Percentiles rank a stretch among this genome's conserved stretches.
Conservation (phyloP, 768 basidiomycete genomes). For the Leccinum subtestaceum region DNA sequence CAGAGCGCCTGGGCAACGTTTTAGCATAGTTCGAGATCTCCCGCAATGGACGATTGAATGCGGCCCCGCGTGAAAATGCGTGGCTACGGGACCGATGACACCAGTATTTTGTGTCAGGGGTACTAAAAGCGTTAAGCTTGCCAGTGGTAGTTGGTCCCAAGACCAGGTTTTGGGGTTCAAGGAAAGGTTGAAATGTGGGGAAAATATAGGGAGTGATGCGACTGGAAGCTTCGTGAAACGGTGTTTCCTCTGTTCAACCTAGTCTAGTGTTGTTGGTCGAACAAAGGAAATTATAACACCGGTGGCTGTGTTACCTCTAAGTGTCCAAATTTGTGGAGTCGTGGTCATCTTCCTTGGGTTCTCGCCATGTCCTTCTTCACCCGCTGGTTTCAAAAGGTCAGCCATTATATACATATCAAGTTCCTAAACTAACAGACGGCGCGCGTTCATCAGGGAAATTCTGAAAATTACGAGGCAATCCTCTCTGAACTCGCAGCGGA, state of each 20-base stretch:
- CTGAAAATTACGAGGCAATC: conserved; percentile 75
- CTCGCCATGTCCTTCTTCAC: conserved; percentile 30
- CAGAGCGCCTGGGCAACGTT: neutral
- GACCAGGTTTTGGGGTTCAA: neutral
- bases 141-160: neutral
- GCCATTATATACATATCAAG: neutral
- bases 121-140: neutral
- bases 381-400: conserved; percentile 30
- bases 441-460: conserved; percentile 9
- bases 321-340: conserved; percentile 17
- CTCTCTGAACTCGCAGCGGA: conserved; percentile 63
- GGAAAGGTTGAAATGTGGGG: neutral
- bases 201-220: neutral
- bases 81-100: neutral
- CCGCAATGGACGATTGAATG: neutral
- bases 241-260: neutral
- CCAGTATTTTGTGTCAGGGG: neutral
- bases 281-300: neutral
- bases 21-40: neutral
- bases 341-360: conserved; percentile 4
- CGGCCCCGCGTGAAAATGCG: neutral
- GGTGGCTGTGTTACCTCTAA: conserved; percentile 23
- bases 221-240: neutral
- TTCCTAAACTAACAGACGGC: neutral
- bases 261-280: too few relatives aligned